Conservation (phyloP, 345 rosid species). For the Hypericum perforatum region DNA sequence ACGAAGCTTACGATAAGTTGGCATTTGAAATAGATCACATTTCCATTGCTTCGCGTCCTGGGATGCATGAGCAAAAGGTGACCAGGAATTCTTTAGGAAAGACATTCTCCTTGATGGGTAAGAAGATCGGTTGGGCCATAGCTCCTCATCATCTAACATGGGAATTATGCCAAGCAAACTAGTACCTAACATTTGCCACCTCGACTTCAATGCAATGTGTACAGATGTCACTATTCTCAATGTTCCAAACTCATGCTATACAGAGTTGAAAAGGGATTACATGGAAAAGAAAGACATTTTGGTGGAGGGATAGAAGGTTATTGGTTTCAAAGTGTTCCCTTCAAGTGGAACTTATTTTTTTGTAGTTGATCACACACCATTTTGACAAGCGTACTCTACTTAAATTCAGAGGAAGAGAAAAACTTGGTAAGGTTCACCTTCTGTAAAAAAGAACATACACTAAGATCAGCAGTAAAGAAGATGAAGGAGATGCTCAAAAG, state of each 20-base stretch:
- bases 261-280: conserved; percentile 69
- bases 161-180: conserved; percentile 85
- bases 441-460: conserved; percentile 88
- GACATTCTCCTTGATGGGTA: conserved; percentile 88
- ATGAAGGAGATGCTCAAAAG: conserved; percentile 75
- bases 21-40: conserved; percentile 89
- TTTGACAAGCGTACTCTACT: conserved; percentile 84
- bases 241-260: conserved; percentile 70
- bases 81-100: conserved; percentile 90
- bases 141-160: conserved; percentile 84
- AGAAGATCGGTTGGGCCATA: conserved; percentile 97
- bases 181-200: conserved; percentile 83
- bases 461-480: conserved; percentile 69
- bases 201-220: conserved; percentile 73
- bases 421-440: conserved; percentile 86
- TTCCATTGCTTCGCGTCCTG: conserved; percentile 84
- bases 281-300: conserved; percentile 62
- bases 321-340: conserved; percentile 78
- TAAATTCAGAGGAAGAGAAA: conserved; percentile 92
- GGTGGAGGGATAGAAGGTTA: conserved; percentile 73
- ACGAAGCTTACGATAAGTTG: conserved; percentile 92
- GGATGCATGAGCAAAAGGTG: conserved; percentile 81
- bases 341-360: conserved; percentile 93
- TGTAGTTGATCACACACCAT: conserved; percentile 82
- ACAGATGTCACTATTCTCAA: conserved; percentile 54